Base-by-base conservation (phyloP, 257 asterid genomes). In the Nyctanthes arbortristis region DNA sequence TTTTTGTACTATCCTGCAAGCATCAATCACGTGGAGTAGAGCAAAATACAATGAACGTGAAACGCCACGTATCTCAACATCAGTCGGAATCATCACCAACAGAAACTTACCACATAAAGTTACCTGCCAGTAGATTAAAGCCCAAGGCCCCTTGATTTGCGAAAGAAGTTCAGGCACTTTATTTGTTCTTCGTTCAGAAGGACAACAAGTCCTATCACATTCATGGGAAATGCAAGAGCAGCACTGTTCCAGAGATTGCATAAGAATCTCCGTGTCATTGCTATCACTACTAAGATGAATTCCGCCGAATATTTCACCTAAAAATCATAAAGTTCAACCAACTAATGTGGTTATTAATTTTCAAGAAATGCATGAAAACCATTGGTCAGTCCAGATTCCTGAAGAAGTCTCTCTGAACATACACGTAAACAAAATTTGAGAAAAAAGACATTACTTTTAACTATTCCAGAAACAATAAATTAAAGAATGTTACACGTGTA, bases 71-170 rank as follows among this genome's bases (percentile, higher is more conserved):
- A 40, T 68, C 40, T 64, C 5, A 29, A 61, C 67, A 74, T 39
- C 71, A 66, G 75, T 65, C 58, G 18, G 43, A 61, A 77, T 70
- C 64, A 78, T 30, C 14, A 65, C 58, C 65, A 40, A 40, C 54
- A 66, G 82, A 81, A 83, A 88, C 98, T 92, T 92, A 89, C 98
- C 98, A 74, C 83, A 59, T 70, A 82, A 69, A 73, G 84, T 91
- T 91, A 93, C 99, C 99, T 93, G 99, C 97, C 99, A 93, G 76
- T 87, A 93, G 30, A 89, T 82, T 74, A 93, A 74, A 75, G 96
- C 93, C 99, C 99, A 94, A 28, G 99, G 99, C 14, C 99, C 99
- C 82, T 83, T 89, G 80, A 94, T 79, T 78, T 71, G 83, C 67
- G 97, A 91, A 78, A 94, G 93, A 77, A 91, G 84, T 74, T 81